These are phyloP conservation scores for Thymus mandschuricus DNA, from an alignment of 257 asterid species.

Conservation along the genomic window DNA sequence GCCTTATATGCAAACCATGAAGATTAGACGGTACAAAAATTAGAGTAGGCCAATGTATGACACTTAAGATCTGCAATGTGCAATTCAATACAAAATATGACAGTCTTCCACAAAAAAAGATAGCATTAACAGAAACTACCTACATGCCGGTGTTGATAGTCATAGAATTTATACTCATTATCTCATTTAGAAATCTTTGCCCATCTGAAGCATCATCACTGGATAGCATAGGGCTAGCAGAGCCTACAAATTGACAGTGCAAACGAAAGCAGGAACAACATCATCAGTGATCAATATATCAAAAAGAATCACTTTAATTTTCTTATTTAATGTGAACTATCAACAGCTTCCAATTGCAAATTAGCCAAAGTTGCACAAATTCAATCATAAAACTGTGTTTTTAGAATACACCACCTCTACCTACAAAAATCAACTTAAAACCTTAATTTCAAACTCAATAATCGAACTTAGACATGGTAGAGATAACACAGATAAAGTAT, in stretches of 20 bases:
- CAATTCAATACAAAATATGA: constrained; percentile 15
- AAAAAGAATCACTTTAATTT: not conserved
- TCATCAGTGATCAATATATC: constrained; percentile 24
- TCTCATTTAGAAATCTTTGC: constrained; percentile 55
- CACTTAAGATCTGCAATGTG: not conserved
- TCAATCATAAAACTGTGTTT: constrained; percentile 20
- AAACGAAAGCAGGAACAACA: constrained; percentile 18
- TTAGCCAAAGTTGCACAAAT: not conserved
- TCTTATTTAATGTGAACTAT: not conserved
- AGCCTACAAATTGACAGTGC: constrained; percentile 59
- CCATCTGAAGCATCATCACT: constrained; percentile 78
- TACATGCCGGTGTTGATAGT: constrained; percentile 69
- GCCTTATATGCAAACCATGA: constrained; percentile 6
- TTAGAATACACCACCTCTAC: not conserved
- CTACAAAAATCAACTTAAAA: not conserved
- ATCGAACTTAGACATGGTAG: not conserved
- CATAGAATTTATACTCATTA: constrained; percentile 48
- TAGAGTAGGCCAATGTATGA: constrained; percentile 3
- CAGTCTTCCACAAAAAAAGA: constrained; percentile 19
- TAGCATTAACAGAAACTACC: constrained; percentile 41
- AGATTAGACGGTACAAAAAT: constrained; percentile 2
- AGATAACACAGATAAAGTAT: not conserved
- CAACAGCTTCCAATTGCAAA: constrained; percentile 11
- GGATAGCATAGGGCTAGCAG: constrained; percentile 90
- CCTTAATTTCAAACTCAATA: not conserved